Conservation (phyloP, 1,139 yeast species). For the Saccharomycopsis phalli region DNA sequence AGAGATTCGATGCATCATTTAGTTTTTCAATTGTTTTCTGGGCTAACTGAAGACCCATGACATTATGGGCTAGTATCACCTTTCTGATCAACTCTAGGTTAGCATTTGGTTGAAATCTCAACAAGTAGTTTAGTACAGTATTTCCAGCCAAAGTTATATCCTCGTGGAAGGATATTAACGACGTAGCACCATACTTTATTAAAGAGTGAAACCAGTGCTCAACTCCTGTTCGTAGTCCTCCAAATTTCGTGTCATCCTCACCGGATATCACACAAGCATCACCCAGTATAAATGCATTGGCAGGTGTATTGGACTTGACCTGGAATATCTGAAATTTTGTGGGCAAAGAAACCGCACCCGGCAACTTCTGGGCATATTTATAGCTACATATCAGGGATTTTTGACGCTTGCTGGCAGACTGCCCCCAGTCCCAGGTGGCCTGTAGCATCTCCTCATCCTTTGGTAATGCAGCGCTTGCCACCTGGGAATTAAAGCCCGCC, state of each 20-base stretch:
- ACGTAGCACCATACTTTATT: slow-evolving; percentile 8
- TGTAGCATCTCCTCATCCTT: too few relatives aligned
- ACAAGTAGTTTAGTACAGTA: background rate
- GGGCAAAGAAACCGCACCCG: background rate
- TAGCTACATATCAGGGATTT: too few relatives aligned
- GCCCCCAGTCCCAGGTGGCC: too few relatives aligned
- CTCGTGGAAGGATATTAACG: slow-evolving; percentile 6
- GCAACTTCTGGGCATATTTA: too few relatives aligned
- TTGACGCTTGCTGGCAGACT: too few relatives aligned
- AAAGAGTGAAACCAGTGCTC: slow-evolving; percentile 11
- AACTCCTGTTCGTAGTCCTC: slow-evolving; percentile 4
- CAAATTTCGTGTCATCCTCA: slow-evolving; percentile 7
- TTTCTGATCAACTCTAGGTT: background rate
- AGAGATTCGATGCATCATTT: slow-evolving; percentile 1
- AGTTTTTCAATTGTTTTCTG: slow-evolving; percentile 7
- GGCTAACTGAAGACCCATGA: slow-evolving; percentile 4
- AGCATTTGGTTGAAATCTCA: background rate
- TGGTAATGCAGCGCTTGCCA: background rate
- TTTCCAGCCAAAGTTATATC: slow-evolving; percentile 5
- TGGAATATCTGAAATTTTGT: background rate
- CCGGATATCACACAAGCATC: background rate
- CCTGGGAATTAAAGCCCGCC: background rate
- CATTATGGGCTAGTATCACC: slow-evolving; percentile 1
- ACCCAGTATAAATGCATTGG: background rate
- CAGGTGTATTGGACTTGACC: background rate